Evolutionary conservation across 2,329 filamentous ascomycete species (phyloP), one percentile per base, ranked within the genome.

Genomic region (Calonectria hawksworthii): DNA sequence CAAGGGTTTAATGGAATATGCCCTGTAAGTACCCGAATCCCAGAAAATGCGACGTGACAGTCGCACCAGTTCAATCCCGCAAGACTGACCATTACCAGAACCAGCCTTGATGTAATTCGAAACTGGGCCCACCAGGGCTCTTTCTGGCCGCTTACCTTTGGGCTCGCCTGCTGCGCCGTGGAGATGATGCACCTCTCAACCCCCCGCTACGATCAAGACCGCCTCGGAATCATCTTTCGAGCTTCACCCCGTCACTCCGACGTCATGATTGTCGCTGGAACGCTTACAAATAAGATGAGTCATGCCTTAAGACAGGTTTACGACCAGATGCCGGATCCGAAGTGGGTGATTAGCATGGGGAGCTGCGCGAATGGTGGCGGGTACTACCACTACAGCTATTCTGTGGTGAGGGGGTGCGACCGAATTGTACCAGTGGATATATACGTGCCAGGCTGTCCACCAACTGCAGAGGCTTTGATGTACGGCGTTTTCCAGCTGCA

Each of bases 331-430:
- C 91, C 92, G 0, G 92, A 93, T 28, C 92, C 92, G 0, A 85
- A 88, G 74, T 93, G 91, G 91, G 85, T 89, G 28, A 90, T 94
- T 77, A 93, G 90, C 79, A 94, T 94, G 92, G 93, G 93, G 9
- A 92, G 89, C 70, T 94, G 93, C 81, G 92, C 93, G 28, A 94
- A 94, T 81, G 92, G 93, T 28, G 93, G 93, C 72, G 93, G 93
- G n/a, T 94, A 94, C 84, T 94, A 94, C 83, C 93, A 94, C 83
- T 94, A 94, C 84, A 93, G 91, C 81, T 94, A 94, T 84, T 90
- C 87, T 65, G 92, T 94, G 18, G 89, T 92, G 16, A 86, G 93
- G 44, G 92, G 92, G 0, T 92, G 92, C 74, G 92, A 94, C 82
- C 85, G 92, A 11, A 89, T 94, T 77, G 86, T 94, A 3, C 92